These are phyloP conservation scores for Suillus lakei DNA, from an alignment of 768 basidiomycete species.

Conservation along the genomic window DNA sequence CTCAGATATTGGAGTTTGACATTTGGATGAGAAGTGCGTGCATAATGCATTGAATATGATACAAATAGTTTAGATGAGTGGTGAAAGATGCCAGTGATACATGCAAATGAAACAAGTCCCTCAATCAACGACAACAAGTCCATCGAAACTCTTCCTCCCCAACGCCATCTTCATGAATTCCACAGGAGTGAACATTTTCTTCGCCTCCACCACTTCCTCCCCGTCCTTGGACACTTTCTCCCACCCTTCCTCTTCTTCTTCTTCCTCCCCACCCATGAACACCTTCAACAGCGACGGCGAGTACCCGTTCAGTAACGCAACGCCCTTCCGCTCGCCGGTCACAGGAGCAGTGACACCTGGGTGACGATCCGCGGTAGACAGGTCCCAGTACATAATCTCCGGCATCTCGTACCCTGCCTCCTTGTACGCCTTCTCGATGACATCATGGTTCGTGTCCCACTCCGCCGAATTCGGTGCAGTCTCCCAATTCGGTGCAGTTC, in stretches of 20 bases:
- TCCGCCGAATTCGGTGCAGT: constrained; percentile 11
- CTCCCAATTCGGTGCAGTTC: too few species aligned
- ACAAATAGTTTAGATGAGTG: background rate
- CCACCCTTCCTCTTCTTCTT: constrained; percentile 37
- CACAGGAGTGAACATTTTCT: constrained; percentile 43
- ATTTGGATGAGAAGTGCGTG: background rate
- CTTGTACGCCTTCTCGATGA: constrained; percentile 56
- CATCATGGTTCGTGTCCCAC: constrained; percentile 70
- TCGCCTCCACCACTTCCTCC: constrained; percentile 20
- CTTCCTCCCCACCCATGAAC: constrained; percentile 62
- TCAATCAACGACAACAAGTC: constrained; percentile 61
- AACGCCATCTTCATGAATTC: constrained; percentile 54
- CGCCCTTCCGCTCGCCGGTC: constrained; percentile 57
- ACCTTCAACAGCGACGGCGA: constrained; percentile 72
- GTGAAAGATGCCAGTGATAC: constrained; percentile 4
- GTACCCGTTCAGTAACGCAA: constrained; percentile 73
- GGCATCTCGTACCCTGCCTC: constrained; percentile 74
- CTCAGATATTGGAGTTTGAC: background rate
- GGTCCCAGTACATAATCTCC: constrained; percentile 76
- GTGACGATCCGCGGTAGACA: constrained; percentile 35
- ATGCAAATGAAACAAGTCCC: background rate
- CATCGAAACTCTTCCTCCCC: constrained; percentile 55
- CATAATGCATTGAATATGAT: constrained; percentile 1
- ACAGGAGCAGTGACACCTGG: constrained; percentile 49
- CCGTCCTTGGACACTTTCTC: constrained; percentile 36